Evolutionary conservation across 169 alveolate genomes (phyloP).

Genomic region (Eimeria acervulina): DNA sequence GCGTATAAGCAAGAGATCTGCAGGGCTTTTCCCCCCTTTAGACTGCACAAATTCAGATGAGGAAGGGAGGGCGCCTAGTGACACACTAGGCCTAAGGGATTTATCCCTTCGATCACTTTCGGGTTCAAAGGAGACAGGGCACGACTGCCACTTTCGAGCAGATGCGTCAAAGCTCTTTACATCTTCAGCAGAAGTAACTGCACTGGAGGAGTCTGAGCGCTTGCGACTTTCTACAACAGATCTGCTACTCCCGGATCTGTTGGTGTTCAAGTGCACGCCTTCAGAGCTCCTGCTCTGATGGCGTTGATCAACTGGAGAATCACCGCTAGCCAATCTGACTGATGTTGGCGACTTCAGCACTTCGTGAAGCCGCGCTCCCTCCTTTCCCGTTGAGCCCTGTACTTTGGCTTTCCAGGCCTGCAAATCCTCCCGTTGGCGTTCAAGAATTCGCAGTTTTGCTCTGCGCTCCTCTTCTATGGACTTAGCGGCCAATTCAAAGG

Average conservation of each 20-base stretch:
- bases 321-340: background rate
- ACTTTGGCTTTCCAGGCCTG: conserved; percentile 13
- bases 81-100: background rate
- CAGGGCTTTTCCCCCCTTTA: background rate
- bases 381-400: background rate
- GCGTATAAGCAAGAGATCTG: background rate
- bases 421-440: background rate
- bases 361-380: background rate
- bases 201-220: background rate
- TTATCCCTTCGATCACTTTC: background rate
- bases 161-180: background rate
- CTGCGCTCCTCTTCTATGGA: conserved; percentile 35
- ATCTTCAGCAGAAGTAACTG: background rate
- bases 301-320: background rate
- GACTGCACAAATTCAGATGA: background rate
- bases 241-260: background rate
- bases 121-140: background rate
- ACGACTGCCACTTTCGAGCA: conserved; percentile 9
- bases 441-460: background rate
- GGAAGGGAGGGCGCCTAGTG: background rate
- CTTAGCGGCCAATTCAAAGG: conserved; percentile 57
- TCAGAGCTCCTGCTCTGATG: background rate
- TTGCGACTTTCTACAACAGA: background rate
- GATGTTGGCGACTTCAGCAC: background rate
- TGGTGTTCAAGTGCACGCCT: background rate